Evolutionary conservation across 345 rosid genomes (phyloP), one percentile per base, ranked within the genome.

Genomic region (Citrus sp.): DNA sequence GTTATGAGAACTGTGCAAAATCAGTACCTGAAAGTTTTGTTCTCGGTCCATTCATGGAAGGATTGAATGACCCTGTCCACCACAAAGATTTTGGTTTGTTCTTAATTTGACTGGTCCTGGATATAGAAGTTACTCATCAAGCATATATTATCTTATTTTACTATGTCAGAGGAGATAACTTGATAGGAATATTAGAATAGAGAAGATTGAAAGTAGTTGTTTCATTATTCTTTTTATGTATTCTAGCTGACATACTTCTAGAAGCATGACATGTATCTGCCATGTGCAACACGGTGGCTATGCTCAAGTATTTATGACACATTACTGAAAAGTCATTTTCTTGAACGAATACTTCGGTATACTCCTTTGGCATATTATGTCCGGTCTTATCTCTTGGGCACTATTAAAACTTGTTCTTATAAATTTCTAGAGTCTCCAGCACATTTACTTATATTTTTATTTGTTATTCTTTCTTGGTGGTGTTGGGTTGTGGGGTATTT

Each of bases 1-100:
- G 79, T 51, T 89, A 88, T 76, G 85, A 89, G 75, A 83, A 84
- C 62, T 81, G 87, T 84, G 90, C 87, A 68, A 88, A 81, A 78
- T 88, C 88, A 46, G 88, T 93, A 84, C 92, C 93, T 73, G 87
- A 89, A 81, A 87, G 85, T 68, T 95, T 95, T 81, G 75, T 93
- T 80, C 94, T 93, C 69, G 94, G 97, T 78, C 87, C 98, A 74
- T 88, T 95, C 67, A 78, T 95, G 76, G 92, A 95, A 78, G 98
- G 88, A 76, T 84, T 95, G 86, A 88, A 95, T 84, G 99, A 95
- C 83, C 92, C 93, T 62, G 87, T 82, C 68, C 96, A 92, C 85
- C 98, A 95, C 88, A 88, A 85, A 84, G 95, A 95, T 85, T 95
- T 95, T 79, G 99, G 99, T 95, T 80, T 72, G 92, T 73, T 86